phyloP scores from a whole-genome alignment of 2,329 filamentous ascomycete species.

The Penicillium fuscoglaucum region DNA sequence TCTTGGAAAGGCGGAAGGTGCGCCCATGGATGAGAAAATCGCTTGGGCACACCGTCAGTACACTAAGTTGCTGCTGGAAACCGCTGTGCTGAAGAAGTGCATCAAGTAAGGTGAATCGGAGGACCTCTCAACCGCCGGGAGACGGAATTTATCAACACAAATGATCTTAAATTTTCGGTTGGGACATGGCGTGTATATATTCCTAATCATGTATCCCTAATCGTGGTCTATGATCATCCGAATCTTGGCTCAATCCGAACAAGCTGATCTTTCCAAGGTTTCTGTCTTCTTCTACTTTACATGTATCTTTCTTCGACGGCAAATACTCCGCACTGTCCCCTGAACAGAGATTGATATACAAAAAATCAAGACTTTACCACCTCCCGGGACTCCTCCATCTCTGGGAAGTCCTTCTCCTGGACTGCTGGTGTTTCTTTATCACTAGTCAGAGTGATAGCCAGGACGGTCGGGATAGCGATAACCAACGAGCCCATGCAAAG shows the following conservation, averaged over 20 bases:
- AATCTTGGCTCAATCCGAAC: neutral
- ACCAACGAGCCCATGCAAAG: constrained; percentile 48
- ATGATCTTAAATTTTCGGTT: neutral
- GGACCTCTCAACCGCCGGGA: neutral
- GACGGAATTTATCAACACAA: neutral
- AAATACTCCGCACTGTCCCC: neutral
- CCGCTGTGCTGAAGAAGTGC: constrained; percentile 41
- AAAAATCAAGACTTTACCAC: constrained; percentile 1
- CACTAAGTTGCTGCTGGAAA: constrained; percentile 59
- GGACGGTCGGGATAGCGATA: constrained; percentile 47
- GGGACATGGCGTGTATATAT: constrained; percentile 20
- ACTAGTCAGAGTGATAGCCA: constrained; percentile 41
- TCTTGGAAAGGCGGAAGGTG: constrained; percentile 43
- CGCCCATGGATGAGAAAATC: constrained; percentile 50
- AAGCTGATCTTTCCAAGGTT: neutral
- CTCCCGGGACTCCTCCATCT: constrained; percentile 9
- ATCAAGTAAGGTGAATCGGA: constrained; percentile 3
- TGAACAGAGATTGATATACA: neutral
- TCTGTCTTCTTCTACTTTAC: neutral
- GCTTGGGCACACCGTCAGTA: constrained; percentile 57
- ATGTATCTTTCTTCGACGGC: neutral
- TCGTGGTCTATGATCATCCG: constrained; percentile 10
- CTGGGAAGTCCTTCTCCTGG: constrained; percentile 10
- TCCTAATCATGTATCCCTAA: constrained; percentile 12
- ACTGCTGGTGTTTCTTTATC: neutral